phyloP scores from a whole-genome alignment of 2,329 filamentous ascomycete genomes.

The Paraphaeosphaeria minitans region DNA sequence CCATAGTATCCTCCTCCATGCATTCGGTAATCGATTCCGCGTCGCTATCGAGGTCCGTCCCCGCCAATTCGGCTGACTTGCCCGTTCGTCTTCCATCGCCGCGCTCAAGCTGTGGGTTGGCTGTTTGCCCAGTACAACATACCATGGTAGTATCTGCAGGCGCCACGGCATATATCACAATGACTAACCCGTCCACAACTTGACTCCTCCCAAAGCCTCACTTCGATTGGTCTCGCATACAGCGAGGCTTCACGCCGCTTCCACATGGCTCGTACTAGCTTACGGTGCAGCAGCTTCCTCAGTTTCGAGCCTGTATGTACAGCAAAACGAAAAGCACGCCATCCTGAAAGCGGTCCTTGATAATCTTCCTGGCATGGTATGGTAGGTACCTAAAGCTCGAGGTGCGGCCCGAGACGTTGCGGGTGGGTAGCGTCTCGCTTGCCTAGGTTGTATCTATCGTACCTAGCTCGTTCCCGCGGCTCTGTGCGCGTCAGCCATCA shows the following conservation, averaged over 20 bases:
- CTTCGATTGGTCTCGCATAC: constrained; percentile 3
- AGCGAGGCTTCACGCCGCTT: background rate
- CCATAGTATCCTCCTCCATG: constrained; percentile 8
- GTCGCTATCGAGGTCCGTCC: constrained; percentile 5
- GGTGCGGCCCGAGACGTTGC: background rate
- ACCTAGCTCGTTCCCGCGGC: constrained; percentile 18
- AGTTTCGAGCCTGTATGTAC: background rate
- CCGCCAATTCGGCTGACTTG: background rate
- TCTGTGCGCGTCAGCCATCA: constrained; percentile 10
- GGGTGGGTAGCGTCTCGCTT: constrained; percentile 18
- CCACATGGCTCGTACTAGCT: background rate
- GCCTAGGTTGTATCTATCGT: constrained; percentile 15
- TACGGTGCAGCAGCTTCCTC: background rate
- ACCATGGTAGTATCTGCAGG: constrained; percentile 10
- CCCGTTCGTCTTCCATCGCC: background rate
- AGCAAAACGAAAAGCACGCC: background rate
- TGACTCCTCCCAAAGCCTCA: background rate
- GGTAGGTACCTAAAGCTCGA: too few species aligned
- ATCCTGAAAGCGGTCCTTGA: constrained; percentile 10
- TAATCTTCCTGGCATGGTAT: background rate
- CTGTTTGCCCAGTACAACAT: background rate
- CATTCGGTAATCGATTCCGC: constrained; percentile 15
- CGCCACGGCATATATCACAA: constrained; percentile 12
- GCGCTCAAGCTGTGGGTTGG: background rate
- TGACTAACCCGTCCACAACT: constrained; percentile 21